phyloP scores from a whole-genome alignment of 2,329 filamentous ascomycete species.

The Xylariales sp. region DNA sequence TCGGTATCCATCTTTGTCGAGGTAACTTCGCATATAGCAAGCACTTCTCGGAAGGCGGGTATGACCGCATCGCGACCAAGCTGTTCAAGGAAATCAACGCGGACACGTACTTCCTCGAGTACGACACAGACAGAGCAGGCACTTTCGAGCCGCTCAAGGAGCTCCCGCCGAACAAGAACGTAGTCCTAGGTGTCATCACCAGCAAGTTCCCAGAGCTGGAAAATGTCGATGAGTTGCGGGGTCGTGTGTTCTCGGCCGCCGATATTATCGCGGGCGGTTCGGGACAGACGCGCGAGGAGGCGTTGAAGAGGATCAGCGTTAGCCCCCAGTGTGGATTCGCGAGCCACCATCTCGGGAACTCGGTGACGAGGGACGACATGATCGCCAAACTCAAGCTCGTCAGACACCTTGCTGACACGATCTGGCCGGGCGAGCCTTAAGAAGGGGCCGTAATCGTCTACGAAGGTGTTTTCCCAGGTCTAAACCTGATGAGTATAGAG shows the following conservation, averaged over 20 bases:
- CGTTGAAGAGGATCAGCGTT: slow-evolving; percentile 74
- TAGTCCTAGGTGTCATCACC: slow-evolving; percentile 72
- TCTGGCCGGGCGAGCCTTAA: slow-evolving; percentile 68
- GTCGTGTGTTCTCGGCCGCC: slow-evolving; percentile 69
- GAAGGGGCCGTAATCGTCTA: background rate
- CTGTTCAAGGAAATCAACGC: slow-evolving; percentile 72
- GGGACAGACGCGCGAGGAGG: slow-evolving; percentile 72
- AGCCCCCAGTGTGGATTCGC: slow-evolving; percentile 81
- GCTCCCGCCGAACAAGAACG: slow-evolving; percentile 70
- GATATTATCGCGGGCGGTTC: slow-evolving; percentile 76
- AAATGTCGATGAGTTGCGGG: slow-evolving; percentile 70
- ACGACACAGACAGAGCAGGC: slow-evolving; percentile 72
- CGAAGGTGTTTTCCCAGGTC: background rate
- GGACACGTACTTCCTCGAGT: slow-evolving; percentile 76
- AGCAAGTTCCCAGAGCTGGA: slow-evolving; percentile 73
- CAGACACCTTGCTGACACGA: slow-evolving; percentile 75
- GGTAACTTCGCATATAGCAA: slow-evolving; percentile 74
- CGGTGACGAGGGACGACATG: slow-evolving; percentile 76
- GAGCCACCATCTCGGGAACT: slow-evolving; percentile 79
- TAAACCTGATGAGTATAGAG: background rate
- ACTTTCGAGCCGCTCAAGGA: slow-evolving; percentile 73
- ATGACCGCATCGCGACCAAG: slow-evolving; percentile 74
- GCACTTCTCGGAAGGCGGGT: slow-evolving; percentile 75
- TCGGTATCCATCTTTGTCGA: slow-evolving; percentile 80
- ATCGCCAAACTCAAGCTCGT: slow-evolving; percentile 78